phyloP scores from a whole-genome alignment of 1,284 basidiomycete species.

The Ceratobasidium sp. region DNA sequence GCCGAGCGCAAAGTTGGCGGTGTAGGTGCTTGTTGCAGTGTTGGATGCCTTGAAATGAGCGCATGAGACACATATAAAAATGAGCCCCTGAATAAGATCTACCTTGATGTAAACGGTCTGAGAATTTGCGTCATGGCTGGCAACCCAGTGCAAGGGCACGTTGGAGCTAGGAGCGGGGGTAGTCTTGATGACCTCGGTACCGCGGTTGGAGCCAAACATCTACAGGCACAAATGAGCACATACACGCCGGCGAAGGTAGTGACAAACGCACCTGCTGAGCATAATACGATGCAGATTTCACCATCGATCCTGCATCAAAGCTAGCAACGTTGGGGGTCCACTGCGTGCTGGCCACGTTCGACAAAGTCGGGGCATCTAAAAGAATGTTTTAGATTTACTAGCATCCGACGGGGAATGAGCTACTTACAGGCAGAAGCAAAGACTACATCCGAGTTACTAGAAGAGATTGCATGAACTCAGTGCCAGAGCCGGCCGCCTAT shows the following conservation, averaged over 20 bases:
- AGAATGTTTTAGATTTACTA: neutral
- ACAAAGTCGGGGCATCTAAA: conserved; percentile 51
- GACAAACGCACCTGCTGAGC: conserved; percentile 53
- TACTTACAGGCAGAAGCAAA: conserved; percentile 55
- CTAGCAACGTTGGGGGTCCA: conserved; percentile 60
- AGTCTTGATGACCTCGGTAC: conserved; percentile 55
- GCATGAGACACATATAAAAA: neutral
- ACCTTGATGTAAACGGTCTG: conserved; percentile 45
- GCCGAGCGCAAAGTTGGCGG: conserved; percentile 55
- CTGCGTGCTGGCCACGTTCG: conserved; percentile 57
- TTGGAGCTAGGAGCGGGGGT: conserved; percentile 53
- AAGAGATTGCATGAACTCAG: neutral
- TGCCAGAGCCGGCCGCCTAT: too few species aligned
- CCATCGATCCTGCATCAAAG: conserved; percentile 56
- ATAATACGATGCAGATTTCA: conserved; percentile 57
- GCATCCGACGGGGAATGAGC: neutral
- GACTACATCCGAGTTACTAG: conserved; percentile 56
- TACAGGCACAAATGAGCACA: conserved; percentile 41
- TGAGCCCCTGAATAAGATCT: conserved; percentile 29
- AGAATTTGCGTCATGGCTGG: conserved; percentile 50
- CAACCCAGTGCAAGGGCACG: conserved; percentile 56
- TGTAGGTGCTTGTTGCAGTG: conserved; percentile 53
- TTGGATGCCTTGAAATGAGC: conserved; percentile 53
- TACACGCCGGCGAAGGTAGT: conserved; percentile 6
- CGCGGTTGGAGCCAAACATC: conserved; percentile 56